Percentiles rank a stretch among this genome's conserved stretches.
phyloP scores from a whole-genome alignment of 192 early-diverging fungal species.

The Coemansia sp. region DNA sequence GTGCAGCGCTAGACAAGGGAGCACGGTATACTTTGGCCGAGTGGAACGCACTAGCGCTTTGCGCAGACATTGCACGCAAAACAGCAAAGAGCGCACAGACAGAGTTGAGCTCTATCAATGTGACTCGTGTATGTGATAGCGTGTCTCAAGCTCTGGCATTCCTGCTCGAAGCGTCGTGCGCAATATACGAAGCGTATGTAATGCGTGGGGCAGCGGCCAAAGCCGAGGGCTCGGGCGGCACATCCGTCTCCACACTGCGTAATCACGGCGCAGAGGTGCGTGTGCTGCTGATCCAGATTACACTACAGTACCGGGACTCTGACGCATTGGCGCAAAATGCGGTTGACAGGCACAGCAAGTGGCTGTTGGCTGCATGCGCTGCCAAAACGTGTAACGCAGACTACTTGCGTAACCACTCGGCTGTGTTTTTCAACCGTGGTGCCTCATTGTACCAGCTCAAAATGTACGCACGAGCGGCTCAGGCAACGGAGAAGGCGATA shows the following conservation, averaged over 20 bases:
- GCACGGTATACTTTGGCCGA: slow-evolving; percentile 33
- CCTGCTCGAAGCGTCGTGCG: slow-evolving; percentile 18
- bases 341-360: slow-evolving; percentile 8
- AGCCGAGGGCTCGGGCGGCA: slow-evolving; percentile 35
- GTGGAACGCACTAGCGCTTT: slow-evolving; percentile 41
- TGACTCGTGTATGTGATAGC: not conserved
- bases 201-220: slow-evolving; percentile 36
- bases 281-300: slow-evolving; percentile 26
- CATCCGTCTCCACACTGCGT: slow-evolving; percentile 6
- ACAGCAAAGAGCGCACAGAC: slow-evolving; percentile 12
- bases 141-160: slow-evolving; percentile 6
- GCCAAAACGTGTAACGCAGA: slow-evolving; percentile 18
- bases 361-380: slow-evolving; percentile 21
- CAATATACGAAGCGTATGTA: slow-evolving; percentile 35
- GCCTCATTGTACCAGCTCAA: slow-evolving; percentile 45
- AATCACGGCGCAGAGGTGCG: slow-evolving; percentile 33
- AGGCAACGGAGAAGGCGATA: slow-evolving; percentile 30
- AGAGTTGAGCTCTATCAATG: slow-evolving; percentile 3
- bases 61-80: slow-evolving; percentile 35
- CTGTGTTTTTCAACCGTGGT: slow-evolving; percentile 44
- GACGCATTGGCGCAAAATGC: not conserved
- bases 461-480: slow-evolving; percentile 19
- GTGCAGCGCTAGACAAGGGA: slow-evolving; percentile 5
- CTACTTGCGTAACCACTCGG: slow-evolving; percentile 48
- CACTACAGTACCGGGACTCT: slow-evolving; percentile 18